Conservation (phyloP, 2,329 filamentous ascomycete species). For the Fusarium tanahbumbuense region DNA sequence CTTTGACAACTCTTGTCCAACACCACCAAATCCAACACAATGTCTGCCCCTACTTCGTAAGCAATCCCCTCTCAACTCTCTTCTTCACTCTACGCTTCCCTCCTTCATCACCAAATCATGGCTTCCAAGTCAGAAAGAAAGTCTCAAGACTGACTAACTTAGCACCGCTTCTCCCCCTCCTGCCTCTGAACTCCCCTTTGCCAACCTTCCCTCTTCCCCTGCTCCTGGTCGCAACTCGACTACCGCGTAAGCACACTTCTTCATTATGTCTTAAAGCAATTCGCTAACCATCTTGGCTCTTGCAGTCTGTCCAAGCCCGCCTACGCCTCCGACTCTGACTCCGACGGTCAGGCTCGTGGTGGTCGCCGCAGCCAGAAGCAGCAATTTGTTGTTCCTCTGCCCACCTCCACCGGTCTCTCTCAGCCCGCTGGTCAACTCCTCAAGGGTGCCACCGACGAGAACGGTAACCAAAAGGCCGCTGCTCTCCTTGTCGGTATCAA, state of each 20-base stretch:
- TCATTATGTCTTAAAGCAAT: background rate
- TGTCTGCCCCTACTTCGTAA: constrained; percentile 47
- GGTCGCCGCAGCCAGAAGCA: constrained; percentile 45
- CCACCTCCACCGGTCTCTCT: constrained; percentile 52
- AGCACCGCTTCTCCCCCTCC: constrained; percentile 41
- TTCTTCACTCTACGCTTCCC: background rate
- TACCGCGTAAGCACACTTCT: constrained; percentile 38
- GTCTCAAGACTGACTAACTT: constrained; percentile 37
- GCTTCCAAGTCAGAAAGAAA: constrained; percentile 18
- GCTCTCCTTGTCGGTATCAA: constrained; percentile 72
- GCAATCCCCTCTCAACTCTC: constrained; percentile 7
- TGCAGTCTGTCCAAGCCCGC: constrained; percentile 46
- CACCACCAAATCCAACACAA: constrained; percentile 34
- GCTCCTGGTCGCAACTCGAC: constrained; percentile 33
- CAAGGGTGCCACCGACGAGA: constrained; percentile 66
- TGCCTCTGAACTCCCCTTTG: constrained; percentile 37
- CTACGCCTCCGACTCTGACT: constrained; percentile 49
- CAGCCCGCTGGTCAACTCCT: constrained; percentile 59
- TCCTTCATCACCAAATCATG: background rate
- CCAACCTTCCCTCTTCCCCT: constrained; percentile 38
- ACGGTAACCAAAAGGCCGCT: constrained; percentile 68
- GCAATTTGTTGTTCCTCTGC: constrained; percentile 47
- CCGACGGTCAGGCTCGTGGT: constrained; percentile 48
- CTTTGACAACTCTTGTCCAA: constrained; percentile 35
- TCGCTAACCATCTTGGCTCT: constrained; percentile 23